Evolutionary conservation across 176 grass and related monocot species (phyloP).

Genomic region (Aegilops tauschii): DNA sequence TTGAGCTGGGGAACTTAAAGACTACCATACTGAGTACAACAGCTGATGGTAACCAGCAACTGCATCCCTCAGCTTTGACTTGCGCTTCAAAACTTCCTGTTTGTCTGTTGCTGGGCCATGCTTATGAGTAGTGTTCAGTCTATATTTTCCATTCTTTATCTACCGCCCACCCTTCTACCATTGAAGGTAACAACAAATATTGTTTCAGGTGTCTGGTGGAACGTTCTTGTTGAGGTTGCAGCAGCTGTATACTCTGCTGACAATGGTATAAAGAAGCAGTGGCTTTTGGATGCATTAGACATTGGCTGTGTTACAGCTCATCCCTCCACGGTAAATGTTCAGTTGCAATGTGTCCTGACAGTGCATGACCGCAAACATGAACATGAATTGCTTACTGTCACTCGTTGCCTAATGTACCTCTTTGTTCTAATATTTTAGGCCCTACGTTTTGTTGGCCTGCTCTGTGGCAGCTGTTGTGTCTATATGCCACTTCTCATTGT

Average conservation of each 20-base stretch:
- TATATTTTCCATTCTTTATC: not conserved
- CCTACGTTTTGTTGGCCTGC: conserved; percentile 67
- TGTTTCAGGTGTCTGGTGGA: conserved; percentile 76
- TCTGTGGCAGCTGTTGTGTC: conserved; percentile 68
- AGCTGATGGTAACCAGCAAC: conserved; percentile 72
- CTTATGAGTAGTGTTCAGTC: conserved; percentile 4
- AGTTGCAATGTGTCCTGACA: conserved; percentile 10
- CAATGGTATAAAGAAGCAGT: conserved; percentile 56
- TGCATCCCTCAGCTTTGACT: conserved; percentile 17
- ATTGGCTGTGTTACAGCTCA: conserved; percentile 68
- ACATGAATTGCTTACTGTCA: not conserved
- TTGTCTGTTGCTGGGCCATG: not conserved
- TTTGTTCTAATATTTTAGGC: conserved; percentile 48
- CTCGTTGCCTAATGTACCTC: not conserved
- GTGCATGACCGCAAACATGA: not conserved
- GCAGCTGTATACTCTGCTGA: conserved; percentile 52
- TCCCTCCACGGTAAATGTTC: conserved; percentile 65
- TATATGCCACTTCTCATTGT: conserved; percentile 89
- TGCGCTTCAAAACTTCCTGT: not conserved
- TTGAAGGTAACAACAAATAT: not conserved
- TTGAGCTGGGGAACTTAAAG: conserved; percentile 64
- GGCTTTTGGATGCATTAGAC: conserved; percentile 94
- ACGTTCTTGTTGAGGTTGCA: conserved; percentile 72
- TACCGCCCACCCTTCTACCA: not conserved
- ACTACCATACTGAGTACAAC: conserved; percentile 57